Percentiles rank a stretch among this genome's conserved stretches.
These are phyloP conservation scores for Diaporthe destruens DNA, from an alignment of 2,329 filamentous ascomycete genomes.

Conservation along the genomic window DNA sequence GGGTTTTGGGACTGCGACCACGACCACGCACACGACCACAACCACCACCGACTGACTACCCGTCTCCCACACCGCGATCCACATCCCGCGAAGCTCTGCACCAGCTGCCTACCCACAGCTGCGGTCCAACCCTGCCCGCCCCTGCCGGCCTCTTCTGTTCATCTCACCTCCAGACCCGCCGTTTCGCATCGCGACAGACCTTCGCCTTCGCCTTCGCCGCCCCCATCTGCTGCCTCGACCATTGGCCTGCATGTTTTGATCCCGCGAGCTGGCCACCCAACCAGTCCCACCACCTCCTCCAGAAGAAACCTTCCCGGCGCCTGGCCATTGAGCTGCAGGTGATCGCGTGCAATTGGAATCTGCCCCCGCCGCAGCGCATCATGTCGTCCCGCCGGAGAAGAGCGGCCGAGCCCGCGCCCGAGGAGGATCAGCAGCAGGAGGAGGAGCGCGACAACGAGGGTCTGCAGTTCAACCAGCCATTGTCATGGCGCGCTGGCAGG, in stretches of 20 bases:
- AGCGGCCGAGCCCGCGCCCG: conserved; percentile 46
- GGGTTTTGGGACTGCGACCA: conserved; percentile 27
- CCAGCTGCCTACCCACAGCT: neutral
- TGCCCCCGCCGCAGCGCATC: conserved; percentile 38
- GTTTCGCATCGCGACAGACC: conserved; percentile 39
- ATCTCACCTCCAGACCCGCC: conserved; percentile 11
- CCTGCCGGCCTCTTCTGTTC: neutral
- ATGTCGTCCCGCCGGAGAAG: conserved; percentile 58
- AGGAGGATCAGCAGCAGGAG: conserved; percentile 55
- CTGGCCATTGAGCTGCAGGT: conserved; percentile 13
- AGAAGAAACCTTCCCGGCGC: neutral
- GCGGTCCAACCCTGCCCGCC: neutral
- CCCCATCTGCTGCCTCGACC: neutral
- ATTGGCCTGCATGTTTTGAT: conserved; percentile 31
- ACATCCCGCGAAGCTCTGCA: conserved; percentile 18
- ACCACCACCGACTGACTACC: conserved; percentile 7
- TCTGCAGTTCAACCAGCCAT: conserved; percentile 84
- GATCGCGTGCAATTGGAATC: neutral
- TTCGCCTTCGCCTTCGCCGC: conserved; percentile 24
- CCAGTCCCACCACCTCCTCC: conserved; percentile 1
- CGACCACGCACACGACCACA: neutral
- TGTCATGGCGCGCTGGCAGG: conserved; percentile 93
- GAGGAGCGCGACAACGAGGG: conserved; percentile 55
- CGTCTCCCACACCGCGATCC: conserved; percentile 28
- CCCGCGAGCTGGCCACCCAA: conserved; percentile 18